phyloP scores from a whole-genome alignment of 176 grass and related monocot species.

The bread wheat (Triticum aestivum) region IWGSC_CS_RefSeq_v2.1 NC_057802.1:442038786-442039285 shows the following conservation, averaged over 20 bases:
- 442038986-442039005: too few relatives aligned
- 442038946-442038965: too few relatives aligned
- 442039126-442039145: neutral
- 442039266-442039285: slow-evolving; percentile 15
- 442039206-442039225: neutral
- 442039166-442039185: neutral
- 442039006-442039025: too few relatives aligned
- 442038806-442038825: too few relatives aligned
- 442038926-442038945: too few relatives aligned
- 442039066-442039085: neutral
- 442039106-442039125: neutral
- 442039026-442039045: neutral
- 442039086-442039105: neutral
- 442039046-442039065: neutral
- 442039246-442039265: neutral
- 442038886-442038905: too few relatives aligned
- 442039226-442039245: neutral
- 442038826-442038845: too few relatives aligned
- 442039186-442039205: neutral
- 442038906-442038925: fast-evolving
- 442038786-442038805: too few relatives aligned
- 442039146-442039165: neutral
- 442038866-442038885: too few relatives aligned
- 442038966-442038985: too few relatives aligned
- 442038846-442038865: too few relatives aligned